phyloP scores from a whole-genome alignment of 306 rosid genomes.

The Dryas drummondii region DNA sequence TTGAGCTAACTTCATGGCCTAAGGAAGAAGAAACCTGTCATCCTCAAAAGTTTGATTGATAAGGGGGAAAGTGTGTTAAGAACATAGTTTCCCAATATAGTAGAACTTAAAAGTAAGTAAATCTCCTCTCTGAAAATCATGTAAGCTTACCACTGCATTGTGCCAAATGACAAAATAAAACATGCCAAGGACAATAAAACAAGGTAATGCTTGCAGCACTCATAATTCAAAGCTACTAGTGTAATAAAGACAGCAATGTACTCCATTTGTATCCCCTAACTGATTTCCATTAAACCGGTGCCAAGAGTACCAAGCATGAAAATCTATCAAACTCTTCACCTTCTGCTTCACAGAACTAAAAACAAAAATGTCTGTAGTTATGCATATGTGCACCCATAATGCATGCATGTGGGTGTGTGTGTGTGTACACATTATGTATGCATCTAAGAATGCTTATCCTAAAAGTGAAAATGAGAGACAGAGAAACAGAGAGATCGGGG shows the following conservation, averaged over 20 bases:
- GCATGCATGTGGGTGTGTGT: not conserved
- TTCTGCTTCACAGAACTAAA: not conserved
- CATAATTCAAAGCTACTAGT: constrained; percentile 60
- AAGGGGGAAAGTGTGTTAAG: no score
- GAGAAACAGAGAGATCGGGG: not conserved
- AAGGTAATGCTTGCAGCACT: constrained; percentile 48
- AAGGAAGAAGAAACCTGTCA: no score
- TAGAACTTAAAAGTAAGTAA: no score
- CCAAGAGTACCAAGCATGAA: constrained; percentile 22
- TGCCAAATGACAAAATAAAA: constrained; percentile 87
- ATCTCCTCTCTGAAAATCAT: not conserved
- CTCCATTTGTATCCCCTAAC: constrained; percentile 70
- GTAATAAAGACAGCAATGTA: constrained; percentile 66
- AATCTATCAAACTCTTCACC: not conserved
- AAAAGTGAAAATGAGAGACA: not conserved
- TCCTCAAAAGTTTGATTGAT: no score
- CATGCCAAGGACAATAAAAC: constrained; percentile 51
- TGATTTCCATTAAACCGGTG: constrained; percentile 51
- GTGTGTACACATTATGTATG: not conserved
- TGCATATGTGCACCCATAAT: not conserved
- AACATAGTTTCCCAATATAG: no score
- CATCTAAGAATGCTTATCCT: not conserved
- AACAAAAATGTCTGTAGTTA: not conserved
- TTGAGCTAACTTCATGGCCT: no score
- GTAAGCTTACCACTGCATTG: constrained; percentile 64